Percentiles rank a stretch among this genome's conserved stretches.
Conservation (phyloP, 1,284 basidiomycete genomes). For the Cryptococcus sp. region DNA sequence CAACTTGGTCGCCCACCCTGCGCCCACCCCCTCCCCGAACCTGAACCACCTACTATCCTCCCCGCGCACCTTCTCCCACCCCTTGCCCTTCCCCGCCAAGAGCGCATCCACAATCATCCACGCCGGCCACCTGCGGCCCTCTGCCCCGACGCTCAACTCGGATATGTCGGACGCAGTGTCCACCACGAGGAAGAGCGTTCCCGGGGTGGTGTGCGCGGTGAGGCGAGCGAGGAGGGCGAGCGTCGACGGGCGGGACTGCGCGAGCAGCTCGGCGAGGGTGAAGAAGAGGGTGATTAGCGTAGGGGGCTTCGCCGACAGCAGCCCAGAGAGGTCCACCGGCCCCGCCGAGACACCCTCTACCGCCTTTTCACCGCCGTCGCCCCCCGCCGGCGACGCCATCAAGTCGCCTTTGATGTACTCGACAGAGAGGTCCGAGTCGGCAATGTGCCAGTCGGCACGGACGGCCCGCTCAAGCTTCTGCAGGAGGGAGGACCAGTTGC, state of each 20-base stretch:
- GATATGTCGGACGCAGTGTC: slow-evolving; percentile 49
- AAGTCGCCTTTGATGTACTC: slow-evolving; percentile 40
- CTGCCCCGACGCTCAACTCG: slow-evolving; percentile 36
- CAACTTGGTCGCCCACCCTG: slow-evolving; percentile 47
- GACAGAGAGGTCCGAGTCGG: slow-evolving; percentile 19
- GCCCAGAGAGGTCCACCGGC: slow-evolving; percentile 5
- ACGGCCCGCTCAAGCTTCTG: slow-evolving; percentile 26
- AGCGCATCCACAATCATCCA: slow-evolving; percentile 43
- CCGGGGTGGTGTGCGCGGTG: slow-evolving; percentile 37
- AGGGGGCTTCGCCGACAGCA: slow-evolving; percentile 10
- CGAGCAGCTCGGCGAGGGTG: slow-evolving; percentile 51
- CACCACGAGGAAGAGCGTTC: slow-evolving; percentile 49
- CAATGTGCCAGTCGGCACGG: slow-evolving; percentile 28
- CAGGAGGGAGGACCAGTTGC: slow-evolving; percentile 40
- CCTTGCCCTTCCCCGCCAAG: slow-evolving; percentile 16
- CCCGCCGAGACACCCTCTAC: not conserved
- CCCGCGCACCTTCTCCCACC: slow-evolving; percentile 41
- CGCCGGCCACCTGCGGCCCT: slow-evolving; percentile 42
- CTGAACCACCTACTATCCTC: slow-evolving; percentile 49
- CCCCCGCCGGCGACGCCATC: slow-evolving; percentile 13
- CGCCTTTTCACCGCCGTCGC: slow-evolving; percentile 7
- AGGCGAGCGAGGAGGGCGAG: slow-evolving; percentile 45
- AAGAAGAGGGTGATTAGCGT: slow-evolving; percentile 50
- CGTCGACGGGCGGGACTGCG: slow-evolving; percentile 47
- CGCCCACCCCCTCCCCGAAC: slow-evolving; percentile 38